These are phyloP conservation scores for Leucogyrophana mollusca DNA, from an alignment of 768 basidiomycete genomes.

Conservation along the genomic window DNA sequence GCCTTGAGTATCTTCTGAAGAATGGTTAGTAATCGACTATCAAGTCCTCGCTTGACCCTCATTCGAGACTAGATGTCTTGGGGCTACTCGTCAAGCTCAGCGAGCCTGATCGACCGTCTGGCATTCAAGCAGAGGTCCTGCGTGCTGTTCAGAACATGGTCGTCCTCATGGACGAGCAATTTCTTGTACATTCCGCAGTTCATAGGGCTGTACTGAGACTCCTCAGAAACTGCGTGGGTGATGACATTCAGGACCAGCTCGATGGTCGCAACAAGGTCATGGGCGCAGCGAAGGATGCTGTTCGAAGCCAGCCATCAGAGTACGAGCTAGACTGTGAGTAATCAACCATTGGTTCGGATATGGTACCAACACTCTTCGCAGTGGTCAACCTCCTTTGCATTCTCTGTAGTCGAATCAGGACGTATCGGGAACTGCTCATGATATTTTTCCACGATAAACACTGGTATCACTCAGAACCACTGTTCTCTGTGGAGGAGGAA, in stretches of 20 bases:
- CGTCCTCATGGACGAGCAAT: conserved; percentile 87
- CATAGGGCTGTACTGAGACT: conserved; percentile 86
- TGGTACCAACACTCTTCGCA: conserved; percentile 30
- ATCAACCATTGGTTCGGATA: not conserved
- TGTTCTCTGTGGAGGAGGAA: conserved; percentile 75
- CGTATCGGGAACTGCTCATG: conserved; percentile 86
- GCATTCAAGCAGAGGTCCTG: conserved; percentile 90
- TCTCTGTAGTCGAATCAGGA: conserved; percentile 88
- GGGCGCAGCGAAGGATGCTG: conserved; percentile 79
- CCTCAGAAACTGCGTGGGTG: conserved; percentile 86
- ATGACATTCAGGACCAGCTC: conserved; percentile 84
- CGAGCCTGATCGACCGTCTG: conserved; percentile 80
- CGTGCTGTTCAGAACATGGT: conserved; percentile 89
- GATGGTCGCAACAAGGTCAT: conserved; percentile 75
- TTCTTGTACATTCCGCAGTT: conserved; percentile 87
- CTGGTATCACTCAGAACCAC: conserved; percentile 75
- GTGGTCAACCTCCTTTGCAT: conserved; percentile 92
- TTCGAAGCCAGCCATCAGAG: conserved; percentile 74
- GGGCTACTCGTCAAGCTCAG: conserved; percentile 83
- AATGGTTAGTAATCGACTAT: conserved; percentile 51
- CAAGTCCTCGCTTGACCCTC: not conserved
- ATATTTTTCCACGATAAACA: conserved; percentile 97
- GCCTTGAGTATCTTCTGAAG: conserved; percentile 89
- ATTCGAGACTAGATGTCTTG: conserved; percentile 60
- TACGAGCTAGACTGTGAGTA: conserved; percentile 84